A percentile compares a stretch with the other conserved stretches of the same genome.
Evolutionary conservation across 176 grass and related monocot species (phyloP).

Genomic region (Pharus latifolius): DNA sequence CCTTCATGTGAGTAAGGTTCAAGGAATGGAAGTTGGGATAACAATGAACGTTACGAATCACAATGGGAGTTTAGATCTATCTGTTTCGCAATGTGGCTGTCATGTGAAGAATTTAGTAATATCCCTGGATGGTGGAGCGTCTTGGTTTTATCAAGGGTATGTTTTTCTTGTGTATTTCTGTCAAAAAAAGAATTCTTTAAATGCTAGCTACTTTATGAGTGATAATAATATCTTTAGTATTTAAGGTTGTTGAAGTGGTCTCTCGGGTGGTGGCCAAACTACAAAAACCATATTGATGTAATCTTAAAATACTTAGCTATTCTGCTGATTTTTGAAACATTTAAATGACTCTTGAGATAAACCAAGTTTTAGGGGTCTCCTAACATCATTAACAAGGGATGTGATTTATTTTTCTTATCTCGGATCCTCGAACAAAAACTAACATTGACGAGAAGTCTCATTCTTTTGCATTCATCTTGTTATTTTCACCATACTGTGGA

Average conservation of each 20-base stretch:
- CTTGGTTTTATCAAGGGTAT: slow-evolving; percentile 99
- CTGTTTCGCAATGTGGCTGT: slow-evolving; percentile 58
- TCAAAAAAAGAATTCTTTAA: not conserved
- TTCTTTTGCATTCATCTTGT: not conserved
- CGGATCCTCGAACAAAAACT: not conserved
- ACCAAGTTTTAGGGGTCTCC: not conserved
- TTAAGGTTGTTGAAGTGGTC: not conserved
- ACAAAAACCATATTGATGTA: not conserved
- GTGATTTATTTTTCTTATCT: not conserved
- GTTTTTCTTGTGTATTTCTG: slow-evolving; percentile 10
- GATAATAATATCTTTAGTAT: not conserved
- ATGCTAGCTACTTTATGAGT: not conserved
- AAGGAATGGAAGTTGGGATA: slow-evolving; percentile 90
- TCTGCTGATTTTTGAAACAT: not conserved
- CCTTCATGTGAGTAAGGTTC: slow-evolving; percentile 57
- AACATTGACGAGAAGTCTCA: not conserved
- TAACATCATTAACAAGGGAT: not conserved
- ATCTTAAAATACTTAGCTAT: not conserved
- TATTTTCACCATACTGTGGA: not conserved
- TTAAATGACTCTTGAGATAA: not conserved
- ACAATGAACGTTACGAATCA: slow-evolving; percentile 68
- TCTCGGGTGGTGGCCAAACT: not conserved
- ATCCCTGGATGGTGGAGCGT: slow-evolving; percentile 86
- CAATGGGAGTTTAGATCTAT: slow-evolving; percentile 63
- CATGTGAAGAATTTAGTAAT: slow-evolving; percentile 66